Conservation (phyloP, 2,329 filamentous ascomycete species). For the Sarocladiaceae sp. region DNA sequence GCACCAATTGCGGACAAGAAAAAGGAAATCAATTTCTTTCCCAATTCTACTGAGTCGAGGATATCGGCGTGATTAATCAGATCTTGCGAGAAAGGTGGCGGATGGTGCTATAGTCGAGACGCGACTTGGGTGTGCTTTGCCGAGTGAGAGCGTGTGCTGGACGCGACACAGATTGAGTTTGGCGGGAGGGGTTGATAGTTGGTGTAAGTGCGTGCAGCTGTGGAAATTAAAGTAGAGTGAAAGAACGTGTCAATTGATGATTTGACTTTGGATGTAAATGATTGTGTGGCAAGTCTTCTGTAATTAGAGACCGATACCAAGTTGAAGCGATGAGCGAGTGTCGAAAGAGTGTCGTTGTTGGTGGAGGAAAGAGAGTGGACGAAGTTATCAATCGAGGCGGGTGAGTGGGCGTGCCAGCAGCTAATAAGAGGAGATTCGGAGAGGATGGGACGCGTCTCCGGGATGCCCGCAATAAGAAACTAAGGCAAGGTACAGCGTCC, state of each 20-base stretch:
- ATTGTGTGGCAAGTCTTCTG: too few species aligned
- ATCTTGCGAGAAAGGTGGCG: background rate
- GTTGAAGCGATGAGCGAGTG: background rate
- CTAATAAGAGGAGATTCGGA: background rate
- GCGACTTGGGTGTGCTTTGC: conserved; percentile 1
- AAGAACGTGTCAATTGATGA: background rate
- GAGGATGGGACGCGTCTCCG: background rate
- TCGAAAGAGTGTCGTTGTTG: background rate
- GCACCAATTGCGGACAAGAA: conserved; percentile 5
- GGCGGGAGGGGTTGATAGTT: background rate
- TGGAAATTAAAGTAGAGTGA: background rate
- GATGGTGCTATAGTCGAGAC: background rate
- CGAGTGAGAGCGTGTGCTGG: background rate
- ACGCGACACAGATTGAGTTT: conserved; percentile 2
- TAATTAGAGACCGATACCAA: too few species aligned
- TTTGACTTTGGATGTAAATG: background rate
- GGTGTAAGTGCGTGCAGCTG: conserved; percentile 4
- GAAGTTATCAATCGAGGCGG: background rate
- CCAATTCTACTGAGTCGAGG: too few species aligned
- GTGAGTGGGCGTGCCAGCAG: background rate
- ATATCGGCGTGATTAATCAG: background rate
- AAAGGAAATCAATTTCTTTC: too few species aligned
- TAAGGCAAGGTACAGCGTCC: background rate
- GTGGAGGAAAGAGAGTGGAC: background rate
- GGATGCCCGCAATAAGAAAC: background rate